Percentiles rank a stretch among this genome's conserved stretches.
phyloP scores from a whole-genome alignment of 192 early-diverging fungal genomes.

The Coemansia sp. region DNA sequence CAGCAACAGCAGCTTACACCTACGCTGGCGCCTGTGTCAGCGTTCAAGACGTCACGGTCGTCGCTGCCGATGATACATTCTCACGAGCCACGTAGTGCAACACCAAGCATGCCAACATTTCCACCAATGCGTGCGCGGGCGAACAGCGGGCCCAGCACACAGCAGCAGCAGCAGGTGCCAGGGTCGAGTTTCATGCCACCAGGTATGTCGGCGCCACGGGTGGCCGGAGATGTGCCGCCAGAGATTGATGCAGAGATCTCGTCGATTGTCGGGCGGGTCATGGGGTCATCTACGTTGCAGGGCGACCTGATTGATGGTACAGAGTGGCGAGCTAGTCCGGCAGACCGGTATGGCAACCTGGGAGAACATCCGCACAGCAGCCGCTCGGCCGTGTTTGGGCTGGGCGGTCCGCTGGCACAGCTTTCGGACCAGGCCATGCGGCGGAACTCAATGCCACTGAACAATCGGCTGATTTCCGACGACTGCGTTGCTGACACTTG shows the following conservation, averaged over 20 bases:
- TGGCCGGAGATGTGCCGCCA: slow-evolving; percentile 19
- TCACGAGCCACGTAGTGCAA: slow-evolving; percentile 3
- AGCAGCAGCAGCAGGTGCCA: slow-evolving; percentile 8
- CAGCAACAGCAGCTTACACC: slow-evolving; percentile 13
- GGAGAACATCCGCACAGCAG: slow-evolving; percentile 1
- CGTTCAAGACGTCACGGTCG: slow-evolving; percentile 19
- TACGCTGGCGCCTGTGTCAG: slow-evolving; percentile 8
- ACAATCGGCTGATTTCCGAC: slow-evolving; percentile 6
- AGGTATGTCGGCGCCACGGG: neutral
- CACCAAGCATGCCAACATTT: slow-evolving; percentile 12
- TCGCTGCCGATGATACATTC: slow-evolving; percentile 22
- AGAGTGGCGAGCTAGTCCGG: slow-evolving; percentile 44
- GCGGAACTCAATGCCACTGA: slow-evolving; percentile 42
- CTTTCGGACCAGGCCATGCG: slow-evolving; percentile 20
- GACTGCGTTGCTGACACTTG: neutral
- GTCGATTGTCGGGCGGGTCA: slow-evolving; percentile 47
- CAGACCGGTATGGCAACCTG: neutral
- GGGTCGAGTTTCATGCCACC: neutral
- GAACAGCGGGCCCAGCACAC: slow-evolving; percentile 34
- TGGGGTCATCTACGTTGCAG: slow-evolving; percentile 40
- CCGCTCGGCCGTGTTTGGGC: slow-evolving; percentile 5
- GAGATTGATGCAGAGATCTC: slow-evolving; percentile 48
- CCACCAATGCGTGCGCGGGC: slow-evolving; percentile 22
- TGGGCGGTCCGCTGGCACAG: slow-evolving; percentile 8
- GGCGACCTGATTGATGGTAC: slow-evolving; percentile 37